Base-by-base conservation (phyloP, 371 early-diverging fungal genomes). In the Basidiobolus meristosporus region DNA sequence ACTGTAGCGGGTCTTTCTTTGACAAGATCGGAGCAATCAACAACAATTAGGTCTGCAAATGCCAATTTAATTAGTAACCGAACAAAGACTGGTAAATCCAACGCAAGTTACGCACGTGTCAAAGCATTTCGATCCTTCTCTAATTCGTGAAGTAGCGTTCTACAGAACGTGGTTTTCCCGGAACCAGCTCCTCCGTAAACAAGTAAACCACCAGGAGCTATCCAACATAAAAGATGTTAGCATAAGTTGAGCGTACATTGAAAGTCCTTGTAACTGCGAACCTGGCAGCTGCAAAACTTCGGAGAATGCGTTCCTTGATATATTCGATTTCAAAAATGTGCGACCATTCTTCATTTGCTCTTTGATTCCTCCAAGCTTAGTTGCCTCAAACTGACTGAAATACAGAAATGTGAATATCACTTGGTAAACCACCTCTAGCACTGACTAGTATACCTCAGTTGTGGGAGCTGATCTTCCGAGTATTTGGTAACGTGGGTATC, bases 151-250 rank as follows among this genome's bases (percentile, higher is more conserved):
- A 65, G 48, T 11, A 78, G 42, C 6, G 64, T 56, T 18, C 70
- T 53, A 9, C 72, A 63, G 2, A 90, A 51, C 23, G 67, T 65
- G 1, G 87, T 75, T 48, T 90, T 90, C 17, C 93, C 93, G 12
- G 74, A 64, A n/a, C 93, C 93, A 45, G 71, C 75, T 2, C 81
- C 60, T 11, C 90, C 90, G 31, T 77, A 75, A 6, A 90, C 38
- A 29, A 90, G 54, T 11, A 89, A 48, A 21, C 90, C 86, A 10
- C 84, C 82, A 3, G 66, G 55, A 11, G 47, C 71, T 71, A 41
- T 10, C 31, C 3, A 41, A 33, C 10, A 20, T 19, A 32, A 21
- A 23, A 15, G 7, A 36, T 2, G 31, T 38, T n/a, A 7, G 36
- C 7, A n/a, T 17, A 30, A 18, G 19, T 17, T 28, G 7, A 31